phyloP scores from a whole-genome alignment of 2,329 filamentous ascomycete species.

The Hypoxylon sp. region DNA sequence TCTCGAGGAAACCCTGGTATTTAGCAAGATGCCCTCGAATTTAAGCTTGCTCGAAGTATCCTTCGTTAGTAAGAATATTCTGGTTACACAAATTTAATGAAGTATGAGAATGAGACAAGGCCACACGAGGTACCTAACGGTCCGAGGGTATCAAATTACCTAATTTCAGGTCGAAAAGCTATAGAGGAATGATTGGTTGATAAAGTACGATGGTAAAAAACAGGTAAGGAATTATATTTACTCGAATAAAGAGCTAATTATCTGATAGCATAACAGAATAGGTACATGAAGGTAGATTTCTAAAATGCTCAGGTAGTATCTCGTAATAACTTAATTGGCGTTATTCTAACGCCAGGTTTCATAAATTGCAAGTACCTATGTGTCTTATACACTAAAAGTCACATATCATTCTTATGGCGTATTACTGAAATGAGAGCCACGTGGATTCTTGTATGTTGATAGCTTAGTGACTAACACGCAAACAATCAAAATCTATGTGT shows the following conservation, averaged over 20 bases:
- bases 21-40: background rate
- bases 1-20: background rate
- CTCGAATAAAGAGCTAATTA: too few relatives aligned
- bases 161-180: too few relatives aligned
- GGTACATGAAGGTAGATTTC: too few relatives aligned
- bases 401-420: background rate
- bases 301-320: too few relatives aligned
- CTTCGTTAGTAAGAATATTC: background rate
- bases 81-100: background rate
- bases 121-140: too few relatives aligned
- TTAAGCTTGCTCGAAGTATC: too few relatives aligned
- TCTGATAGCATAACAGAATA: too few relatives aligned
- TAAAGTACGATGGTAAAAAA: too few relatives aligned
- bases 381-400: background rate
- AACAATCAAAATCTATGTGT: background rate
- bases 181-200: too few relatives aligned
- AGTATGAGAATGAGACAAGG: background rate
- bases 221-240: too few relatives aligned
- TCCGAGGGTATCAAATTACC: too few relatives aligned
- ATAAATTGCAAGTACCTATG: background rate
- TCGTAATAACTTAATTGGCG: background rate
- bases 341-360: background rate
- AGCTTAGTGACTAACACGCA: background rate
- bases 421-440: background rate
- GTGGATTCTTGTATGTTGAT: background rate